These are phyloP conservation scores for Aspergillus ruber DNA, from an alignment of 2,329 filamentous ascomycete genomes.

Conservation along the genomic window DNA sequence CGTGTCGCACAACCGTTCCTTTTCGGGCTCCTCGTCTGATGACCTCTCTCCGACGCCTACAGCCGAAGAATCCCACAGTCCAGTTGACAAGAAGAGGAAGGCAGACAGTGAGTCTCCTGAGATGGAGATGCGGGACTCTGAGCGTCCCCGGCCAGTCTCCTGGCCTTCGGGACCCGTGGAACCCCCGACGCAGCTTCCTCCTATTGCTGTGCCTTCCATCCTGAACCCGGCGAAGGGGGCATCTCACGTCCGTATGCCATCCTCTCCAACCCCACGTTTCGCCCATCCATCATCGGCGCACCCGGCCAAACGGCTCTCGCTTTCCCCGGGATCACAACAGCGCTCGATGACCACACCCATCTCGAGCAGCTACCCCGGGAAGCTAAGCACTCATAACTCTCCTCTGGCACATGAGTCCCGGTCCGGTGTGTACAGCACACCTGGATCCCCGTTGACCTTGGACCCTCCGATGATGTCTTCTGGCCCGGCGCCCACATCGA, in stretches of 20 bases:
- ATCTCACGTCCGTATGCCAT: constrained; percentile 22
- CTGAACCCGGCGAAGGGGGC: constrained; percentile 31
- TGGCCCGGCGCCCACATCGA: constrained; percentile 4
- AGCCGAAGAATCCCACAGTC: constrained; percentile 10
- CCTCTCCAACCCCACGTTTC: constrained; percentile 22
- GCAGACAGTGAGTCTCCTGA: constrained; percentile 11
- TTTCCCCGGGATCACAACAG: constrained; percentile 26
- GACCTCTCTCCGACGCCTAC: constrained; percentile 13
- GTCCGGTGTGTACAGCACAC: constrained; percentile 20
- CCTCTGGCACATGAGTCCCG: constrained; percentile 30
- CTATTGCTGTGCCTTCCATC: constrained; percentile 37
- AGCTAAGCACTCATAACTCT: constrained; percentile 26
- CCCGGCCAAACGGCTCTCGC: constrained; percentile 20
- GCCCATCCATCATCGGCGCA: constrained; percentile 13
- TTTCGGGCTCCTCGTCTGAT: constrained; percentile 23
- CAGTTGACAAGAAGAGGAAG: constrained; percentile 18
- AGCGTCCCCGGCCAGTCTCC: constrained; percentile 25
- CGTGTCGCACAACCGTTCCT: constrained; percentile 34
- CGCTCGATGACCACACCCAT: constrained; percentile 29
- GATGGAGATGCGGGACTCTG: constrained; percentile 17
- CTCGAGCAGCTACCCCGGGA: constrained; percentile 27
- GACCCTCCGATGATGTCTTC: constrained; percentile 19
- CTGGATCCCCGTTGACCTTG: constrained; percentile 20
- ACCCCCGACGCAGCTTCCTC: constrained; percentile 26
- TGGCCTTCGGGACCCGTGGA: constrained; percentile 32